Conservation (phyloP, 208 protist species). For the Plasmodiophora brassicae region DNA sequence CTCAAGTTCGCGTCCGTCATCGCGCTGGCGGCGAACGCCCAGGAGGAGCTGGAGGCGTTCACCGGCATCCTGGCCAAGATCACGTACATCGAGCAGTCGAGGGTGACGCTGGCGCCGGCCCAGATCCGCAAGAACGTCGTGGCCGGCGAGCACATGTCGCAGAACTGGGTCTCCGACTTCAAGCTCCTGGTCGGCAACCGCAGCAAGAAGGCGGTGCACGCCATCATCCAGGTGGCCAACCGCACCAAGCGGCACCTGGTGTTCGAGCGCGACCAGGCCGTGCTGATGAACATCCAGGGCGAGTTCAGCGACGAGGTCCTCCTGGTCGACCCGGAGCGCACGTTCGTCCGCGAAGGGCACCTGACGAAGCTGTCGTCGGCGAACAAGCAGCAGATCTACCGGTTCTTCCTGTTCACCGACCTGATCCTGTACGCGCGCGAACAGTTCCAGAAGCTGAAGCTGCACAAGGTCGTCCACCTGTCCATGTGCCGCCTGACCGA, state of each 20-base stretch:
- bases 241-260: background rate
- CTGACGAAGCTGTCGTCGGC: background rate
- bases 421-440: background rate
- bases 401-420: constrained; percentile 28
- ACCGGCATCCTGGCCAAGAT: background rate
- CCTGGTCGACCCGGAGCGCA: background rate
- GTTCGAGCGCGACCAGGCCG: background rate
- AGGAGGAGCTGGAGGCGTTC: constrained; percentile 17
- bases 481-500: constrained; percentile 13
- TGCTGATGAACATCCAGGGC: constrained; percentile 18
- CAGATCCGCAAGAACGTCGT: background rate
- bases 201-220: background rate
- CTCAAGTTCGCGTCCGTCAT: background rate
- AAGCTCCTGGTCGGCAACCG: background rate
- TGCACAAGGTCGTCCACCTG: constrained; percentile 20
- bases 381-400: background rate
- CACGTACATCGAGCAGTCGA: background rate
- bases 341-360: constrained; percentile 3
- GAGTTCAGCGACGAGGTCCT: constrained; percentile 13
- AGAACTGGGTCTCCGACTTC: constrained; percentile 24
- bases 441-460: constrained; percentile 28
- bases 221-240: background rate
- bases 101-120: background rate
- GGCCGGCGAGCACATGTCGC: background rate
- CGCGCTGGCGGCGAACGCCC: background rate